Conservation (phyloP, 768 basidiomycete species). For the Dacryopinax spathularia region DNA sequence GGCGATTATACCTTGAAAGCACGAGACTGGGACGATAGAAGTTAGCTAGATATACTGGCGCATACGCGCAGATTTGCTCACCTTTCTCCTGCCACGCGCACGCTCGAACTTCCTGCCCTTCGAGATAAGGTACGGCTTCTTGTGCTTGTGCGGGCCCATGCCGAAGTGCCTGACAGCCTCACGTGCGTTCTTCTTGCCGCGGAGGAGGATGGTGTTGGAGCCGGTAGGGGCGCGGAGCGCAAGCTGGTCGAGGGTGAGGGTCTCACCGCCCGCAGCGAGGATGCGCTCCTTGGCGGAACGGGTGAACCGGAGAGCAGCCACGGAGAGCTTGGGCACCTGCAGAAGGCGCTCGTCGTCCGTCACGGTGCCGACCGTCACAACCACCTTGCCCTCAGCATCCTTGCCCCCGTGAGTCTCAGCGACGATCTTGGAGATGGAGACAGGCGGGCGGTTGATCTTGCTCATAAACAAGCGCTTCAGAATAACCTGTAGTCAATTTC, state of each 20-base stretch:
- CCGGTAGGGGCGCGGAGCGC: slow-evolving; percentile 90
- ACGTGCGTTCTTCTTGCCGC: slow-evolving; percentile 83
- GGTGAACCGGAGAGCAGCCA: slow-evolving; percentile 94
- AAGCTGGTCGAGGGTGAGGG: slow-evolving; percentile 89
- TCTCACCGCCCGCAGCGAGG: slow-evolving; percentile 88
- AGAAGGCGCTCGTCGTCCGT: slow-evolving; percentile 88
- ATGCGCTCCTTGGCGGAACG: slow-evolving; percentile 87
- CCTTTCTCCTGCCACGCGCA: slow-evolving; percentile 93
- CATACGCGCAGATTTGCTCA: too few relatives aligned
- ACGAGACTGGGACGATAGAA: slow-evolving; percentile 39
- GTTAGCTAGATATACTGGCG: not conserved
- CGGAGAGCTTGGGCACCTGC: slow-evolving; percentile 74
- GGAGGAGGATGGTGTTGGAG: slow-evolving; percentile 81
- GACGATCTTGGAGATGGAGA: slow-evolving; percentile 84
- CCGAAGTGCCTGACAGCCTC: slow-evolving; percentile 98
- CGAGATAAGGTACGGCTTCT: slow-evolving; percentile 89
- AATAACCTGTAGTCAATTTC: slow-evolving; percentile 45
- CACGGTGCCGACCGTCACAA: slow-evolving; percentile 82
- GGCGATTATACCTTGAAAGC: slow-evolving; percentile 82
- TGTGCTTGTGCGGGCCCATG: slow-evolving; percentile 96
- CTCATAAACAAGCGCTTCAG: slow-evolving; percentile 95
- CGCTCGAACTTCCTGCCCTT: slow-evolving; percentile 99
- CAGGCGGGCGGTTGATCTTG: slow-evolving; percentile 90
- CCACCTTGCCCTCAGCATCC: slow-evolving; percentile 62
- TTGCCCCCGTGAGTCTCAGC: slow-evolving; percentile 59